phyloP scores from a whole-genome alignment of 257 asterid genomes.

The Fraxinus anomala region DNA sequence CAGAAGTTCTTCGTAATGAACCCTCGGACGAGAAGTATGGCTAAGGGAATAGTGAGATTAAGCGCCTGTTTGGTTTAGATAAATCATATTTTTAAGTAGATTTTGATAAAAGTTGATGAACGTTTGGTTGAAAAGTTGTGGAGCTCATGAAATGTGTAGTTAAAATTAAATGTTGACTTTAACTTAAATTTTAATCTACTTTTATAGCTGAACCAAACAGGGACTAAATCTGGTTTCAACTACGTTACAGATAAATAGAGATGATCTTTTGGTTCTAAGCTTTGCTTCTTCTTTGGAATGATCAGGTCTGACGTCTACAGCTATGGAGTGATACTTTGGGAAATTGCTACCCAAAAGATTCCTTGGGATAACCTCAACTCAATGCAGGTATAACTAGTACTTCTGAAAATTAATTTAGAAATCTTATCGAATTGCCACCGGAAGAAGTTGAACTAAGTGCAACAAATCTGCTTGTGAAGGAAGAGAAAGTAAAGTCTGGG shows the following conservation, averaged over 20 bases:
- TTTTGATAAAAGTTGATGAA: no score
- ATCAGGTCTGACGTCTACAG: conserved; percentile 89
- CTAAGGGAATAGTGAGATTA: conserved; percentile 12
- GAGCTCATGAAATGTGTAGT: no score
- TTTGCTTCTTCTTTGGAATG: conserved; percentile 27
- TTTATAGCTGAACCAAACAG: neutral
- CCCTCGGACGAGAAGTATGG: conserved; percentile 88
- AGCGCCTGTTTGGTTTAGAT: neutral
- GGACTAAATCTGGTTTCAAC: neutral
- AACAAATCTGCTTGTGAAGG: neutral
- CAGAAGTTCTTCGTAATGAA: conserved; percentile 96
- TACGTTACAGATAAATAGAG: neutral
- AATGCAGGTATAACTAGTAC: conserved; percentile 67
- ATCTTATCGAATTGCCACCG: neutral
- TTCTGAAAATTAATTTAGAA: neutral
- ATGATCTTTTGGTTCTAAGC: conserved; percentile 12
- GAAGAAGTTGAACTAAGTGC: neutral
- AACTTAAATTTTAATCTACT: no score
- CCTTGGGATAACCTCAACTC: conserved; percentile 93
- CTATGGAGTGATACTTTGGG: conserved; percentile 93
- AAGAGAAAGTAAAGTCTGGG: neutral
- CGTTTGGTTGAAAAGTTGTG: no score
- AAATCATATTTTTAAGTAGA: no score
- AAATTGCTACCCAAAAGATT: conserved; percentile 80
- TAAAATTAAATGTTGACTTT: no score